Evolutionary conservation across 2,329 filamentous ascomycete species (phyloP).

Genomic region (Trichoderma semiorbis): DNA sequence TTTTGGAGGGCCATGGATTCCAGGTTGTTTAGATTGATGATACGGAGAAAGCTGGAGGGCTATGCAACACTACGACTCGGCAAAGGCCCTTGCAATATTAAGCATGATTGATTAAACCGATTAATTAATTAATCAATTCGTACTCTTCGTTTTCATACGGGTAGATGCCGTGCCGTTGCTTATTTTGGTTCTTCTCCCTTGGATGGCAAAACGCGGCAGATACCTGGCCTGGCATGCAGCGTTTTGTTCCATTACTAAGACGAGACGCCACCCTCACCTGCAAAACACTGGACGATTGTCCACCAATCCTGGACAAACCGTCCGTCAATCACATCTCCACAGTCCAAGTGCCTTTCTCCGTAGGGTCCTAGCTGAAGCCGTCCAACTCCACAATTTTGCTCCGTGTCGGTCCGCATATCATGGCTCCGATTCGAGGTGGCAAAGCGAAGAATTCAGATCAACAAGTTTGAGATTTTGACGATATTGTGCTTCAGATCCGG

Average conservation of each 20-base stretch:
- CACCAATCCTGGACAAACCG: not conserved
- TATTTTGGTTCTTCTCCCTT: not conserved
- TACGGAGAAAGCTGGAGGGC: not conserved
- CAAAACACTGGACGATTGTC: not conserved
- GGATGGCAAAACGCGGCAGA: not conserved
- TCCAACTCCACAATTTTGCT: not conserved
- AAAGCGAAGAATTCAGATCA: not conserved
- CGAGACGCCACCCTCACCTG: not conserved
- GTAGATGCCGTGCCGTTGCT: not conserved
- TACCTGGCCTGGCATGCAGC: not conserved
- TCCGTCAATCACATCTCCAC: not conserved
- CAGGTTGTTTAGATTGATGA: not conserved
- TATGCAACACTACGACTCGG: not conserved
- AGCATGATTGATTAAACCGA: not conserved
- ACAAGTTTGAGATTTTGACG: not conserved
- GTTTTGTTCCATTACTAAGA: not conserved
- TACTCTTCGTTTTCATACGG: not conserved
- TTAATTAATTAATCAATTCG: not conserved
- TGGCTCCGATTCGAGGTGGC: not conserved
- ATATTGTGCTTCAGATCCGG: not conserved
- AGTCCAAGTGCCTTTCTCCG: not conserved
- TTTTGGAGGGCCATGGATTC: not conserved
- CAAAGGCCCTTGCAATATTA: not conserved
- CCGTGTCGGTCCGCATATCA: not conserved
- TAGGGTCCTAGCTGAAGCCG: not conserved